Conservation (phyloP, 2,329 filamentous ascomycete species). For the Trichoderma harzianum region DNA sequence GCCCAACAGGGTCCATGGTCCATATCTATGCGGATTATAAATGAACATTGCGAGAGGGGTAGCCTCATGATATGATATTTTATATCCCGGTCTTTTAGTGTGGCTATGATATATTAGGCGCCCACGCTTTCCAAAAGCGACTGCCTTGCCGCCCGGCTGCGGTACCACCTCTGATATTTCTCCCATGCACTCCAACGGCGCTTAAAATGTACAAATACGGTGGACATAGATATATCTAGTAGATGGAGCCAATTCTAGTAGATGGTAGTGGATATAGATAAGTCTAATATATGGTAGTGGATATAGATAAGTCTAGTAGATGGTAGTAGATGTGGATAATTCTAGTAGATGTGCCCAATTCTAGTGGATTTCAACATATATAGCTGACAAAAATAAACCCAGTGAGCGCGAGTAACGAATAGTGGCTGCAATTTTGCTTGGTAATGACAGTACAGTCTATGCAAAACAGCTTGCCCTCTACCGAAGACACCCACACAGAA, state of each 20-base stretch:
- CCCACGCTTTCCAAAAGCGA: background rate
- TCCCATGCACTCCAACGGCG: background rate
- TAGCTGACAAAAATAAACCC: too few species aligned
- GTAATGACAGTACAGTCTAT: too few species aligned
- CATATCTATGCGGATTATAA: too few species aligned
- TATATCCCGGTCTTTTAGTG: background rate
- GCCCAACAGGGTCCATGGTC: background rate
- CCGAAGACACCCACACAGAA: background rate
- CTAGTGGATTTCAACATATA: too few species aligned
- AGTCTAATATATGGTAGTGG: background rate
- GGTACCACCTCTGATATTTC: background rate
- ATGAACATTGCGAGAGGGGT: too few species aligned
- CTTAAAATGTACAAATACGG: background rate
- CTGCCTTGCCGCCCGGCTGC: background rate
- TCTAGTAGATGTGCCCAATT: background rate
- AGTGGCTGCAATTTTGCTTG: too few species aligned
- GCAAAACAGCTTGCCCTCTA: too few species aligned
- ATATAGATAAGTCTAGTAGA: background rate
- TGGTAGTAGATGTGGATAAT: background rate
- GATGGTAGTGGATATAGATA: background rate
- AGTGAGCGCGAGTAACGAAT: too few species aligned
- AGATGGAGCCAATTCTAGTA: too few species aligned
- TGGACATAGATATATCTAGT: background rate
- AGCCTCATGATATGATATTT: background rate
- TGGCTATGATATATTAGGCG: background rate